Percentiles rank a stretch among this genome's conserved stretches.
Conservation (phyloP, 2,329 filamentous ascomycete genomes). For the Diaporthe amygdali region DNA sequence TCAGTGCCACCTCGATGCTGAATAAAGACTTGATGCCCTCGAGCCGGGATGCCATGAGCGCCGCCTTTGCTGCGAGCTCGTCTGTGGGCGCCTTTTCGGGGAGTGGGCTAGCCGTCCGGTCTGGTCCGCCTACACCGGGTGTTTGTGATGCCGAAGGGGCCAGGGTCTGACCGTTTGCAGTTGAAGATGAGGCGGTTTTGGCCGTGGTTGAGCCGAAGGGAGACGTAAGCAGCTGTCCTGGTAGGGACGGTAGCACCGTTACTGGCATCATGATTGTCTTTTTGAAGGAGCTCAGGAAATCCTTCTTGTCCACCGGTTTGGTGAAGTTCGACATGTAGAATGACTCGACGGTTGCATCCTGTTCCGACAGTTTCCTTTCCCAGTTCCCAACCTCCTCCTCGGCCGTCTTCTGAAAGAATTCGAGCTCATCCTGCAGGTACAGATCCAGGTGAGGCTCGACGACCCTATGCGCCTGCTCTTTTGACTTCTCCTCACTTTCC, state of each 20-base stretch:
- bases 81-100: slow-evolving; percentile 78
- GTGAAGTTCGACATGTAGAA: slow-evolving; percentile 97
- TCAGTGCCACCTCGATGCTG: slow-evolving; percentile 93
- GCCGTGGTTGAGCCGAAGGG: slow-evolving; percentile 54
- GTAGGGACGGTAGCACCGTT: slow-evolving; percentile 78
- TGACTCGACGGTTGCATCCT: slow-evolving; percentile 88
- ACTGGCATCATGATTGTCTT: slow-evolving; percentile 99
- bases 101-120: slow-evolving; percentile 47
- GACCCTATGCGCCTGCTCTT: slow-evolving; percentile 70
- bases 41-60: slow-evolving; percentile 91
- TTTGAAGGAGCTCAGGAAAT: slow-evolving; percentile 95
- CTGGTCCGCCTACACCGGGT: slow-evolving; percentile 46
- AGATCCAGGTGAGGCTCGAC: slow-evolving; percentile 95
- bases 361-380: slow-evolving; percentile 90
- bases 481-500: slow-evolving; percentile 68
- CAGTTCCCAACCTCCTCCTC: slow-evolving; percentile 80
- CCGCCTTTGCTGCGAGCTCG: slow-evolving; percentile 95
- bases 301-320: slow-evolving; percentile 92
- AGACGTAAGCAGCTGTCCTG: slow-evolving; percentile 64
- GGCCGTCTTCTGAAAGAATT: slow-evolving; percentile 79
- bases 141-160: slow-evolving; percentile 56
- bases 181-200: slow-evolving; percentile 38
- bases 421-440: slow-evolving; percentile 90
- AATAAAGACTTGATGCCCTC: slow-evolving; percentile 96
- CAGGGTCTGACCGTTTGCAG: slow-evolving; percentile 34